Base-by-base conservation (phyloP, 164 flowering plant genomes). In the Aristolochia contorta region DNA sequence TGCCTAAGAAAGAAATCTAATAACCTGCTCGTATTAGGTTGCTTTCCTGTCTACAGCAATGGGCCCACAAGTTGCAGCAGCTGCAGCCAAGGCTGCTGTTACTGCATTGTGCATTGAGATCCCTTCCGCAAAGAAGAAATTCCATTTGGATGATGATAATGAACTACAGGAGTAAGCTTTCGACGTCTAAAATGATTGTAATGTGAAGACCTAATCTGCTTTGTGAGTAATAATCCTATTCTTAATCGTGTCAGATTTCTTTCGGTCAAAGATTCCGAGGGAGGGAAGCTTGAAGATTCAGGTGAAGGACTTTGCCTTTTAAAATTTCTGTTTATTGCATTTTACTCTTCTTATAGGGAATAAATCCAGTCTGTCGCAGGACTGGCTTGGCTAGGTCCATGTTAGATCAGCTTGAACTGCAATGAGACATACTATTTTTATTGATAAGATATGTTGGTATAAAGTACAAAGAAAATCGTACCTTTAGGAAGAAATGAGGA, bases 11-110 rank as follows among this genome's bases (percentile, higher is more conserved):
- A 18, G 25, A 45, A 59, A 21, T 43, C 21, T 66, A 50, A 65
- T 8, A 22, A 8, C 9, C 21, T 15, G 6, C 64, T 46, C 60
- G 30, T 41, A 24, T 67, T 68, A 93, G 98, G 84, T 86, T 33
- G 80, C 93, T 75, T 65, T 60, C 56, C 70, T 91, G 24, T 77
- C 89, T 37, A 70, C 80, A 43, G 74, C 73, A 69, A 86, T 80
- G 69, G 84, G 84, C 32, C 90, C 96, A 48, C 74, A 74, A 67
- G 60, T 91, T 47, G 75, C 89, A 53, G 79, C 84, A 23, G 83
- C 88, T 63, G 97, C 95, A 45, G 84, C 89, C 56, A 82, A 84
- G 64, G 95, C 93, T 74, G 83, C 95, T 65, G 68, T 94, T 64
- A 41, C 77, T 16, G 80, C 85, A 32, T 78, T 94, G 53, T 86